phyloP scores from a whole-genome alignment of 176 grass and related monocot genomes.

The Alopecurus myosuroides region DNA sequence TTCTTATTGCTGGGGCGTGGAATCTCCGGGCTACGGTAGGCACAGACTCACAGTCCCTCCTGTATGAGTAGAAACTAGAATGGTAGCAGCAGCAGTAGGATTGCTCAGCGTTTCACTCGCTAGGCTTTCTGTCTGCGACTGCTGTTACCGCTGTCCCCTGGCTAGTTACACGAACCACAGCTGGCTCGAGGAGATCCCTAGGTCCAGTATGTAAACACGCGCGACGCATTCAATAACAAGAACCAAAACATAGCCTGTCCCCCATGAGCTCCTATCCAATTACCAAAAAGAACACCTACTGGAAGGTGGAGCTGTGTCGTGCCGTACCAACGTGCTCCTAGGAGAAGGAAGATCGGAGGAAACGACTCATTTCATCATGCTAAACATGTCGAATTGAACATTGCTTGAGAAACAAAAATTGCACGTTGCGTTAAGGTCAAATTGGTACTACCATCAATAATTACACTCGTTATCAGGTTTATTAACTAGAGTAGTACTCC shows the following conservation, averaged over 20 bases:
- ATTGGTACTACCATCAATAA: no score
- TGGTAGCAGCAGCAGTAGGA: neutral
- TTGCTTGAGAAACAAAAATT: no score
- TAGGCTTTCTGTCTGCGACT: constrained; percentile 41
- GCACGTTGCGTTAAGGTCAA: no score
- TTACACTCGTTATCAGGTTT: no score
- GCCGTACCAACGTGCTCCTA: neutral
- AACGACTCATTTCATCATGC: neutral
- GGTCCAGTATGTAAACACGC: neutral
- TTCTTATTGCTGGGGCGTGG: constrained; percentile 26
- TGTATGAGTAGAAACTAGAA: neutral
- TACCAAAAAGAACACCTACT: neutral
- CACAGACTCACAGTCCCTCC: neutral
- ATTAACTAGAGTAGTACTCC: no score
- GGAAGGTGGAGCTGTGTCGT: neutral
- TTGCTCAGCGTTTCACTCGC: constrained; percentile 15
- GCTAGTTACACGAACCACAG: constrained; percentile 20
- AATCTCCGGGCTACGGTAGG: constrained; percentile 16
- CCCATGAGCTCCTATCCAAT: neutral
- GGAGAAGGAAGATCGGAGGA: neutral
- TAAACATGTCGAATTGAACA: neutral
- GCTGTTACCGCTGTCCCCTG: constrained; percentile 8
- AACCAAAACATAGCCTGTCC: neutral
- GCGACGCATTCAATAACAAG: constrained; percentile 14
- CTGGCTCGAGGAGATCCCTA: constrained; percentile 27